Evolutionary conservation across 305 asterid genomes (phyloP).

Genomic region (Rubia peregrina): DNA sequence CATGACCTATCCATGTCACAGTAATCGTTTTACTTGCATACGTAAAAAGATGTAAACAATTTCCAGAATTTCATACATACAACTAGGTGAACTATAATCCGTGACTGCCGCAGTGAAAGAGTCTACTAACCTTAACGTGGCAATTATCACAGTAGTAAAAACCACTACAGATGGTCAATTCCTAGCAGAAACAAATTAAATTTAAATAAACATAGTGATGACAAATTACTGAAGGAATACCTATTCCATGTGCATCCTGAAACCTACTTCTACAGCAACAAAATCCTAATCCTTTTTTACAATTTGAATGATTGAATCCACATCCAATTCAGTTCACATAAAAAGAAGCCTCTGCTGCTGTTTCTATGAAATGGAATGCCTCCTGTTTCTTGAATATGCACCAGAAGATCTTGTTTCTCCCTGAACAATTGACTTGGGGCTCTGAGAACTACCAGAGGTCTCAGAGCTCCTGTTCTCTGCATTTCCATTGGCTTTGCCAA

Average conservation of each 20-base stretch:
- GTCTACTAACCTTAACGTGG: too few relatives aligned
- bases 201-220: background rate
- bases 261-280: constrained; percentile 7
- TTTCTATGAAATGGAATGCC: constrained; percentile 69
- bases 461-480: constrained; percentile 74
- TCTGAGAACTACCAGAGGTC: constrained; percentile 78
- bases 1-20: too few relatives aligned
- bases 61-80: too few relatives aligned
- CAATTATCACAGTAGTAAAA: too few relatives aligned
- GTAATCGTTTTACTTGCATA: too few relatives aligned
- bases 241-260: constrained; percentile 16
- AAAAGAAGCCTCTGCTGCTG: background rate
- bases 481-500: constrained; percentile 48
- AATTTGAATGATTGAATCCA: constrained; percentile 21
- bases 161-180: background rate
- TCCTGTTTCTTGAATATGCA: constrained; percentile 46
- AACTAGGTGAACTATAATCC: too few relatives aligned
- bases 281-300: constrained; percentile 38
- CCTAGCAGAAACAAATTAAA: background rate
- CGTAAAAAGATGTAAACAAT: too few relatives aligned
- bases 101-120: too few relatives aligned
- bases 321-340: background rate
- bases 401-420: constrained; percentile 50
- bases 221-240: constrained; percentile 7
- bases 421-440: constrained; percentile 56